Percentiles rank a stretch among this genome's conserved stretches.
Evolutionary conservation across 2,329 filamentous ascomycete genomes (phyloP).

Genomic region (Podosphaera fusca): DNA sequence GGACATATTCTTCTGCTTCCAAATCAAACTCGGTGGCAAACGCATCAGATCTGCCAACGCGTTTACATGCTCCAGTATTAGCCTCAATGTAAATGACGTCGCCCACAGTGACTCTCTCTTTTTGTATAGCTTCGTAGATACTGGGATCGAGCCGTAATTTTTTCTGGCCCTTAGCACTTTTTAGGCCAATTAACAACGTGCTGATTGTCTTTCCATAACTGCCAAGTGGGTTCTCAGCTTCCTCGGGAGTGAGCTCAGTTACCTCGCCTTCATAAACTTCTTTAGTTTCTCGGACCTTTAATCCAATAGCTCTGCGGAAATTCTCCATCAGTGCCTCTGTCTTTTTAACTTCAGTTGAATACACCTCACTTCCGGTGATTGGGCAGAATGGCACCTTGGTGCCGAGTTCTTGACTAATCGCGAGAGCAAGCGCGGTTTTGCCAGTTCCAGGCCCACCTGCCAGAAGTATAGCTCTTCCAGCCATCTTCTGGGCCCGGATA

Average conservation of each 20-base stretch:
- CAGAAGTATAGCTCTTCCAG: constrained; percentile 75
- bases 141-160: constrained; percentile 90
- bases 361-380: constrained; percentile 94
- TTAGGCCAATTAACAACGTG: constrained; percentile 79
- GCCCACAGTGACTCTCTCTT: constrained; percentile 85
- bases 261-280: constrained; percentile 99
- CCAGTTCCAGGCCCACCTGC: constrained; percentile 89
- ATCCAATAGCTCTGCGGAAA: constrained; percentile 83
- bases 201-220: constrained; percentile 96
- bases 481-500: constrained; percentile 93
- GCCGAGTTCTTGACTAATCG: constrained; percentile 88
- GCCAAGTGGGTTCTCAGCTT: constrained; percentile 90
- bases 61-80: constrained; percentile 94
- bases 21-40: constrained; percentile 97
- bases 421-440: constrained; percentile 88
- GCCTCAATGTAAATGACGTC: constrained; percentile 99
- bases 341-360: constrained; percentile 97
- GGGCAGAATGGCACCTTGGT: constrained; percentile 97
- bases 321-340: constrained; percentile 99
- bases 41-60: constrained; percentile 84
- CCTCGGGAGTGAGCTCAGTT: constrained; percentile 88
- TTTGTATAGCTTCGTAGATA: constrained; percentile 98
- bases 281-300: constrained; percentile 95
- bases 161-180: constrained; percentile 92
- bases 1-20: constrained; percentile 96